Evolutionary conservation across 352 stramenopile genomes (phyloP).

Genomic region (Phytophthora pluvialis): DNA sequence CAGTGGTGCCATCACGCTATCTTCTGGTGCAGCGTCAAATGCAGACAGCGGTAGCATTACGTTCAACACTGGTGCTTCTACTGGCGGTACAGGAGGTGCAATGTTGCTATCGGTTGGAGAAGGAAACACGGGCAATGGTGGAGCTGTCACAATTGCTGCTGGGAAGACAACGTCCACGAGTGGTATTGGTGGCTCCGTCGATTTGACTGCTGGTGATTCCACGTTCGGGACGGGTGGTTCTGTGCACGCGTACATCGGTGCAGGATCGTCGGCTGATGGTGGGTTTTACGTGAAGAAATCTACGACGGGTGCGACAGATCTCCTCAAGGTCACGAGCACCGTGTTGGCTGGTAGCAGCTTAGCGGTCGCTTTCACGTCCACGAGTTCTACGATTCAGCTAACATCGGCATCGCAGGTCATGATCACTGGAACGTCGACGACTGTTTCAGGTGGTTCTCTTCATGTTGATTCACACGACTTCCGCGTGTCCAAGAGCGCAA

Average conservation of each 20-base stretch:
- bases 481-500: slow-evolving; percentile 35
- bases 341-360: slow-evolving; percentile 40
- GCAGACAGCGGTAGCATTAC: slow-evolving; percentile 45
- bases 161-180: slow-evolving; percentile 42
- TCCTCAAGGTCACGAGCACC: slow-evolving; percentile 48
- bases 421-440: slow-evolving; percentile 52
- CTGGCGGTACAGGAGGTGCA: slow-evolving; percentile 42
- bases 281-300: slow-evolving; percentile 54
- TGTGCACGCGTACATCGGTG: slow-evolving; percentile 42
- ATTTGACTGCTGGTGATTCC: slow-evolving; percentile 46
- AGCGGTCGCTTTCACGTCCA: slow-evolving; percentile 50
- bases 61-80: slow-evolving; percentile 36
- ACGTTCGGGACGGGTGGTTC: slow-evolving; percentile 51
- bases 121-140: slow-evolving; percentile 40
- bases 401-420: slow-evolving; percentile 42
- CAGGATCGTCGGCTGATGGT: slow-evolving; percentile 28
- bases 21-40: slow-evolving; percentile 37
- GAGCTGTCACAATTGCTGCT: slow-evolving; percentile 47
- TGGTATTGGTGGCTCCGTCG: slow-evolving; percentile 47
- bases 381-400: slow-evolving; percentile 50
- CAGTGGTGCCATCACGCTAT: slow-evolving; percentile 50
- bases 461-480: slow-evolving; percentile 58
- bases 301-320: slow-evolving; percentile 26
- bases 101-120: slow-evolving; percentile 47
- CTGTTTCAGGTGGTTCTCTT: slow-evolving; percentile 49